Percentiles rank a stretch among this genome's conserved stretches.
Conservation (phyloP, 2,329 filamentous ascomycete species). For the Sodiomyces alkalinus region DNA sequence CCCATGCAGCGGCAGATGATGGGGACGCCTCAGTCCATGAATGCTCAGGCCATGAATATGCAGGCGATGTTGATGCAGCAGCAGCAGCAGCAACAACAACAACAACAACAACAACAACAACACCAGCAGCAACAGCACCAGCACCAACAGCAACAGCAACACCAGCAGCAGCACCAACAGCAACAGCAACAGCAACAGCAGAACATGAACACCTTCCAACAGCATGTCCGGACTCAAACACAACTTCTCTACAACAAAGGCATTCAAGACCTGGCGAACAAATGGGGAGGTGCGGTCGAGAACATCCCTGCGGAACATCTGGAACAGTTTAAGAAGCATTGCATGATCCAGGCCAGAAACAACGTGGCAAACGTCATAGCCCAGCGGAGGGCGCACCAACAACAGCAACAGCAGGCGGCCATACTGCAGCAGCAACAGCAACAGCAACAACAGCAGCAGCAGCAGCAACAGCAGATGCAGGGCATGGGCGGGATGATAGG, state of each 20-base stretch:
- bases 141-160: constrained; percentile 14
- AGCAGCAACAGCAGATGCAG: constrained; percentile 25
- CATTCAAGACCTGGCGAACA: constrained; percentile 17
- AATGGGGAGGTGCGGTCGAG: constrained; percentile 23
- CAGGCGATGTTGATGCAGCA: constrained; percentile 22
- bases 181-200: constrained; percentile 21
- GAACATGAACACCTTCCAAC: constrained; percentile 7
- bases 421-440: constrained; percentile 24
- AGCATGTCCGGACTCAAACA: constrained; percentile 20
- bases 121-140: constrained; percentile 15
- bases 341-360: constrained; percentile 21
- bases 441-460: constrained; percentile 14
- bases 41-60: constrained; percentile 21
- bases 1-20: constrained; percentile 21
- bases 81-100: constrained; percentile 15
- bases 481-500: constrained; percentile 41
- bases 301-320: constrained; percentile 30
- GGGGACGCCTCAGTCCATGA: constrained; percentile 23
- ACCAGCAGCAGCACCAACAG: constrained; percentile 14
- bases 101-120: constrained; percentile 13
- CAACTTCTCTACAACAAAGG: constrained; percentile 23
- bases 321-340: constrained; percentile 28
- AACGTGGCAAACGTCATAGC: constrained; percentile 17
- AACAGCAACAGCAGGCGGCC: constrained; percentile 14
- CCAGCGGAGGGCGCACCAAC: constrained; percentile 13